Evolutionary conservation across 768 basidiomycete genomes (phyloP), one percentile per base, ranked within the genome.

Genomic region (Russula ochroleuca): DNA sequence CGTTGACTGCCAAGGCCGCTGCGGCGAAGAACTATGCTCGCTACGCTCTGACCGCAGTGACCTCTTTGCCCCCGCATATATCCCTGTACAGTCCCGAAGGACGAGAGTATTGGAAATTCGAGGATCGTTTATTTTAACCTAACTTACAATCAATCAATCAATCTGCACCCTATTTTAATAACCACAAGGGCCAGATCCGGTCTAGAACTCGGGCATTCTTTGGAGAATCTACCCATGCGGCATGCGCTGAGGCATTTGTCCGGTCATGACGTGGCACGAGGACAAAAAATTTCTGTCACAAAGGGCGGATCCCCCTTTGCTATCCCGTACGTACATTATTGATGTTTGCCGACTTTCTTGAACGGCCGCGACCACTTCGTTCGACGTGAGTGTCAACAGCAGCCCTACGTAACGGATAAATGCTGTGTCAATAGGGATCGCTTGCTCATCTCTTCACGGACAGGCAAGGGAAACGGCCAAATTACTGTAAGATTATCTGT

Each of bases 81-180:
- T 51, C 37, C 17, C 38, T 50, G 23, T 35, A 52, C 37, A 41
- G 21, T 52, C 23, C 45, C 35, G 50, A 41, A 13, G 62, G 41
- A 15, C 41, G n/a, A 15, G 62, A 58, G 25, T 52, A 43, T 21
- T 53, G 50, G 50, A 51, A 58, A 15, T 45, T 52, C 17, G 57
- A 63, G 28, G 45, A 51, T 14, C 57, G 19, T 17, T 52, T 52
- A 17, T 52, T n/a, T n/a, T 52, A 47, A 19, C 28, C 28, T 28
- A 28, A 35, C 35, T 35, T 35, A 10, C 35, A 21, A 47, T 47
- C n/a, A 47, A 21, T 19, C 10, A 47, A 21, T 19, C 10, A 21
- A n/a, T 19, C n/a, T n/a, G 35, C 35, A 35, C 35, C 35, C 45
- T n/a, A 43, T 19, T 9, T 43, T 19, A 28, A 19, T 19, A 43